Evolutionary conservation across 495 filamentous ascomycete species (phyloP).

Genomic region (Daldinia childiae): DNA sequence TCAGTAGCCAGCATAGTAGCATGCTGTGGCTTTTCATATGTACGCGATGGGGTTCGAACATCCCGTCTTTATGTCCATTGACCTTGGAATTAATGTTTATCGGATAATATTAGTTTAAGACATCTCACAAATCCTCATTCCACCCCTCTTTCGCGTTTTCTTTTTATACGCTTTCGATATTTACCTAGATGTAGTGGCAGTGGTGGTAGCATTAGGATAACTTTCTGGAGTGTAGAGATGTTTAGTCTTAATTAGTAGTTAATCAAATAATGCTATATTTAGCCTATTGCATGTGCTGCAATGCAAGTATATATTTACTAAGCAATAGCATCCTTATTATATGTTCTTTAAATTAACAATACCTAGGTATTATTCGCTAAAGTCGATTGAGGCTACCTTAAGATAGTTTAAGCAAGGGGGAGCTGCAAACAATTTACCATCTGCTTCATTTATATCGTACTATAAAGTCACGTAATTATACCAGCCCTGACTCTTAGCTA

Average conservation of each 20-base stretch:
- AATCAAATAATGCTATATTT: neutral
- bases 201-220: neutral
- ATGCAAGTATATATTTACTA: neutral
- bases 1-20: neutral
- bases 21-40: neutral
- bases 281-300: neutral
- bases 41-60: neutral
- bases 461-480: too few relatives aligned
- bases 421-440: neutral
- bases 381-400: neutral
- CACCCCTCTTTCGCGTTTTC: neutral
- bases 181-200: neutral
- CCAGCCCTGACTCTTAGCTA: too few relatives aligned
- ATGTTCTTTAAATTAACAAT: neutral
- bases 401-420: neutral
- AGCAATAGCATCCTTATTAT: slow-evolving; percentile 1
- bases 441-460: neutral
- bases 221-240: neutral
- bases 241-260: neutral
- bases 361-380: neutral
- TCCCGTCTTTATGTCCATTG: neutral
- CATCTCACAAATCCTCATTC: neutral
- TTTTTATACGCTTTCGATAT: neutral
- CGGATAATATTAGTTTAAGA: neutral
- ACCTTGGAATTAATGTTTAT: neutral